Evolutionary conservation across 768 basidiomycete genomes (phyloP), one percentile per base, ranked within the genome.

Genomic region (Suillus discolor): DNA sequence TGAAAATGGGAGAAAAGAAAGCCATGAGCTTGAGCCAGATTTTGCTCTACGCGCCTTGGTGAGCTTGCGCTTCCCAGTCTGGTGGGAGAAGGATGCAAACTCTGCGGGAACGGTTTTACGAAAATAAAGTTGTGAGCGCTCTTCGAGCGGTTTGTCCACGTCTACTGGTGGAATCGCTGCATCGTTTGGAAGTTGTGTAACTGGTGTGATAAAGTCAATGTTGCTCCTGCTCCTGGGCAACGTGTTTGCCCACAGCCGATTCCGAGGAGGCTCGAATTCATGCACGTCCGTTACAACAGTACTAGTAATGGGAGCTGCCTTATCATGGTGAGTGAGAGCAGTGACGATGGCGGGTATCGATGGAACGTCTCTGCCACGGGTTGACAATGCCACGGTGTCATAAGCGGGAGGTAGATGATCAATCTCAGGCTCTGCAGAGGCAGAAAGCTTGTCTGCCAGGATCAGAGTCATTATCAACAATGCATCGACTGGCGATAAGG

Each of bases 1-100:
- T 61, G 57, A 69, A 57, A 77, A 74, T 8, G 76, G 68, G 2
- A 75, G 44, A 57, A 67, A 44, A 18, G 75, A 77, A 44, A 79
- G 62, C 80, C 78, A 78, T 13, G 76, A 67, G 2, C 42, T 53
- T 59, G 38, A 18, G 57, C 38, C 9, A 25, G 57, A 28, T 28
- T 36, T 55, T 36, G 11, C 4, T 55, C 18, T 59, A 25, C 39
- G 38, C 9, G 38, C 16, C 16, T 59, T 59, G 16, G 23, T 8
- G 5, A 11, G 39, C 57, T 59, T 59, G 39, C 13, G 39, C 57
- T 59, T 59, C 6, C 31, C 31, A 31, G 31, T 31, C 39, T 59
- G 39, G 57, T 1, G 28, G 39, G 23, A 38, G 25, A 28, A 28
- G 15, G 16, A 25, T 9, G 38, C 15, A 39, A n/a, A 25, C 4